Evolutionary conservation across 108 stramenopile species (phyloP).

Genomic region (Mediolabrus comicus): DNA sequence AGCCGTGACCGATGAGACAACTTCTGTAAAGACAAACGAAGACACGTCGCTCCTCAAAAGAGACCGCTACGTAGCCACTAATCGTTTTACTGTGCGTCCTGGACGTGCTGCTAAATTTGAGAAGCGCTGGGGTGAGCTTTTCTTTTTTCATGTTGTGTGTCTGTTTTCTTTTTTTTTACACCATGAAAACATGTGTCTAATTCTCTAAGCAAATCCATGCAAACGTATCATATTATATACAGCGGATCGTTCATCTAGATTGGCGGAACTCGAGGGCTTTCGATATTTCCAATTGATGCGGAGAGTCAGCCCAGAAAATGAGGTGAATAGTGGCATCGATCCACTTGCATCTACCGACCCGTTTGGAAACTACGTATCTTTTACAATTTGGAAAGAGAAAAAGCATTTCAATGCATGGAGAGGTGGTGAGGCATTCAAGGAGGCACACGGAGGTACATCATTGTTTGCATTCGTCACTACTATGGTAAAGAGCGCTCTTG

Average conservation of each 20-base stretch:
- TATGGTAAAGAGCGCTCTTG: constrained; percentile 74
- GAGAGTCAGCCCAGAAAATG: constrained; percentile 55
- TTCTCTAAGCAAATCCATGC: too few species aligned
- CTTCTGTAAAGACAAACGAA: constrained; percentile 8
- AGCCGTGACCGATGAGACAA: neutral
- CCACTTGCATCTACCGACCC: constrained; percentile 23
- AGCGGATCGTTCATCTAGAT: constrained; percentile 67
- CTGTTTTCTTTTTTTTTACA: too few species aligned
- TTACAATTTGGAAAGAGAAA: constrained; percentile 88
- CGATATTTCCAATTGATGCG: constrained; percentile 88
- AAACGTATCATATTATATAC: neutral
- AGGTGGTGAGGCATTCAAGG: constrained; percentile 87
- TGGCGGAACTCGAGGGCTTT: constrained; percentile 83
- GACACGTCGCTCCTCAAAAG: constrained; percentile 63
- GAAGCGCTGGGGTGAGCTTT: constrained; percentile 69
- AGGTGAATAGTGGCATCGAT: constrained; percentile 41
- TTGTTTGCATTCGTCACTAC: constrained; percentile 71
- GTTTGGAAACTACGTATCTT: constrained; percentile 78
- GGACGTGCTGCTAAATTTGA: constrained; percentile 80
- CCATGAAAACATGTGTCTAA: too few species aligned
- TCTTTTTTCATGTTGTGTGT: neutral
- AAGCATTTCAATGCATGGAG: constrained; percentile 82
- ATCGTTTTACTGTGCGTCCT: constrained; percentile 81
- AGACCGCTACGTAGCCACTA: constrained; percentile 84
- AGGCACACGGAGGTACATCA: constrained; percentile 87